Evolutionary conservation across 176 grass and related monocot genomes (phyloP), one percentile per base, ranked within the genome.

Genomic region (Oryza glaberrima): DNA sequence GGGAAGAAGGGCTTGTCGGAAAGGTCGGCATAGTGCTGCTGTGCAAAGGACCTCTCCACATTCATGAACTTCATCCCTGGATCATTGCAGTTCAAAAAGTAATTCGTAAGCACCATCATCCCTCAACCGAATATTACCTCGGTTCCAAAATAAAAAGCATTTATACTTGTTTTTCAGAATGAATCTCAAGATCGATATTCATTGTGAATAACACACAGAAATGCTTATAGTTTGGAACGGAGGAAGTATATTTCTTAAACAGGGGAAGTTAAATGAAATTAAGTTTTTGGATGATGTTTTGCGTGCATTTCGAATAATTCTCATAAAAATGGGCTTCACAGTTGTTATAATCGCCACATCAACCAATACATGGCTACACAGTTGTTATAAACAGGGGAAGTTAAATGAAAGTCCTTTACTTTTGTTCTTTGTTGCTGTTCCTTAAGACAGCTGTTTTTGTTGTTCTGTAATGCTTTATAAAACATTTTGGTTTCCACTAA

Each of bases 11-110:
- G 91, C 77, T 87, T 86, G 45, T 81, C 82, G 17, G 91, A 71
- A 60, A 91, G 94, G 58, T 93, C 94, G n/a, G 94, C 88, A 17
- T 96, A 96, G 86, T 96, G 91, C 86, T 91, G 67, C 90, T 92
- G 85, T 1, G 93, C 93, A 70, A 95, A 95, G 13, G 90, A 92
- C 40, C 16, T 90, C 76, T 92, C 93, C 75, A 95, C 93, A 65
- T 79, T 95, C 88, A 92, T 58, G 41, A 95, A 85, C 90, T 95
- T 95, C 85, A 92, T 78, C 19, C 77, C 90, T 95, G 43, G 28
- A 83, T 69, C 20, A 61, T 20, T 75, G 12, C 16, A 78, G 58
- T 52, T 28, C 1, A 11, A 76, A 11, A 7, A 63, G 9, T 12
- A 86, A 73, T 49, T 74, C 16, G 60, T 58, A 30, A 83, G 66